A percentile compares a stretch with the other conserved stretches of the same genome.
Evolutionary conservation across 129 eudicot species (phyloP).

Genomic region (Smallanthus sonchifolius): DNA sequence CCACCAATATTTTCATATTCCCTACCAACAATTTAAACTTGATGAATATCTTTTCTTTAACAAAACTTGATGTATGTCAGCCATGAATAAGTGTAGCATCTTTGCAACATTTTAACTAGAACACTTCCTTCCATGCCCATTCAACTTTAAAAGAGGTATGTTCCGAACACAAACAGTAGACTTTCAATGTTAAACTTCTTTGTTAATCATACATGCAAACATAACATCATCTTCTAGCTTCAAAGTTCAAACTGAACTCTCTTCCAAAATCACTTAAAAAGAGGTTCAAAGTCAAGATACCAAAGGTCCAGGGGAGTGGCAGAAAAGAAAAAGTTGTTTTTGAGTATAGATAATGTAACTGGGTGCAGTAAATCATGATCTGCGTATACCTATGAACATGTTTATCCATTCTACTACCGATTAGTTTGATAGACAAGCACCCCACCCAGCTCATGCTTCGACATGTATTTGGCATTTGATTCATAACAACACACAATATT

Average conservation of each 20-base stretch:
- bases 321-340: background rate
- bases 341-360: background rate
- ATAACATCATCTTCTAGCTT: background rate
- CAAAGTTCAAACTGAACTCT: background rate
- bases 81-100: background rate
- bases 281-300: background rate
- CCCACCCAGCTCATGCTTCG: conserved; percentile 1
- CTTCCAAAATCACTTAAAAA: background rate
- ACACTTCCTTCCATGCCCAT: background rate
- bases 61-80: background rate
- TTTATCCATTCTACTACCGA: background rate
- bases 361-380: background rate
- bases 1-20: background rate
- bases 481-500: background rate
- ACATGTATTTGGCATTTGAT: background rate
- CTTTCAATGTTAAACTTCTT: background rate
- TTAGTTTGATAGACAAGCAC: background rate
- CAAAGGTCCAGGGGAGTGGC: background rate
- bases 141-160: background rate
- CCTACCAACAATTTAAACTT: background rate
- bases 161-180: background rate
- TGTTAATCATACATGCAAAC: background rate
- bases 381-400: background rate
- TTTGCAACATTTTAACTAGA: background rate
- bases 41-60: background rate